Evolutionary conservation across 495 filamentous ascomycete genomes (phyloP), one percentile per base, ranked within the genome.

Genomic region (Penicillium manginii): DNA sequence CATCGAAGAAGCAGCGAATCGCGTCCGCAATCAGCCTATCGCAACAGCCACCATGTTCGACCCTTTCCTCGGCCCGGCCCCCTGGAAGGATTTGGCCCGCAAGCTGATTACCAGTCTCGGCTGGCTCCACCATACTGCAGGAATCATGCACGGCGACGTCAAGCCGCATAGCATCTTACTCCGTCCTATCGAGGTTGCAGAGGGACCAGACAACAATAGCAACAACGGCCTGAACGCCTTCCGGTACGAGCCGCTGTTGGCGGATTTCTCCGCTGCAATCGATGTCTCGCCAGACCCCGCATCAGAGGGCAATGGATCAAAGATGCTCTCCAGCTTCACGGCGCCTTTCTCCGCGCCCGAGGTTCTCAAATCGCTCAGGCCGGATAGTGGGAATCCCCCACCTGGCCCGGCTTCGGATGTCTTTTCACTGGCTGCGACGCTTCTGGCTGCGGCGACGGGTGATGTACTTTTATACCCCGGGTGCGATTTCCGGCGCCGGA

Each of bases 221-320:
- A 11, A 23, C 63, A 32, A 59, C 46, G 32, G 57, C 52, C 19
- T 50, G 48, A 7, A 37, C 19, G 15, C 45, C 19, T 74, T 77
- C 58, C 72, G 61, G 0, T 73, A 75, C 47, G 68, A 78, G 29
- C 78, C 83, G 14, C 64, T 86, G 1, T 83, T 81, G 49, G 79
- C 79, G 14, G 85, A 87, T 63, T 87, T 87, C 63, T 87, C 84
- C 2, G 85, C 85, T n/a, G 80, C 83, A 0, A 71, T 80, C 26
- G 60, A 71, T 14, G 60, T 78, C 29, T 50, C 60, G 0, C 22
- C 67, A 7, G 35, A 66, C 9, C 51, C 57, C 2, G 45, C 61
- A 1, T 47, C 66, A 10, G 29, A 61, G 1, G 55, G 57, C 2
- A 58, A 68, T 35, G 47, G 49, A 8, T 61, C 64, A 52, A 62